Percentiles rank a stretch among this genome's conserved stretches.
Conservation (phyloP, 169 alveolate species). For the Plasmodium billcollinsi region DNA sequence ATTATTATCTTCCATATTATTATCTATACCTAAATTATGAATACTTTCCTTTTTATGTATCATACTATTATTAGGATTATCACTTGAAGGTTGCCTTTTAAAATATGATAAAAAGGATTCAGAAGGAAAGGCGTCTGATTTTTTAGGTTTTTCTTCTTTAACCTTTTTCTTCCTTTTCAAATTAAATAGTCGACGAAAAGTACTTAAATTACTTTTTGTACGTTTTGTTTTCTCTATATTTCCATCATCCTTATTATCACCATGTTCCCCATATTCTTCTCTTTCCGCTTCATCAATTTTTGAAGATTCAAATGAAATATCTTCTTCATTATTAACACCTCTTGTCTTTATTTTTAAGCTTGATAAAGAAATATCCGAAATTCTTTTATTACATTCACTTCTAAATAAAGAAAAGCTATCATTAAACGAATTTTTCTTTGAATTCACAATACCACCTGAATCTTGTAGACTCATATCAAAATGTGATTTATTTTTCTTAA, state of each 20-base stretch:
- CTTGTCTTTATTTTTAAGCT: conserved; percentile 16
- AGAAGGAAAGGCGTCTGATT: conserved; percentile 14
- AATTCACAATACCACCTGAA: not conserved
- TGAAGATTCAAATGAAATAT: conserved; percentile 28
- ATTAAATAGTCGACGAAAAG: conserved; percentile 39
- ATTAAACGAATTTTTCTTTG: conserved; percentile 24
- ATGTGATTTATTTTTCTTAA: not conserved
- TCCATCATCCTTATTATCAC: not conserved
- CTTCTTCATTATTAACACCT: conserved; percentile 13
- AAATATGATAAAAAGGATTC: not conserved
- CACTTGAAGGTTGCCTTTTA: not conserved
- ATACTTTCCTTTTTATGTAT: not conserved
- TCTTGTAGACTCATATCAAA: not conserved
- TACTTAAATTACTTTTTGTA: conserved; percentile 50
- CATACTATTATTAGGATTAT: not conserved
- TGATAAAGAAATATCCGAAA: conserved; percentile 34
- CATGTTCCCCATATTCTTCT: no score
- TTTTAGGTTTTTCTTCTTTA: conserved; percentile 14
- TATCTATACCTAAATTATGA: not conserved
- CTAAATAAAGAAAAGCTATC: conserved; percentile 33
- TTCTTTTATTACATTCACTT: conserved; percentile 31
- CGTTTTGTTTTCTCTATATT: conserved; percentile 27
- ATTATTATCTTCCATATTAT: not conserved
- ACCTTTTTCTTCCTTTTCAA: conserved; percentile 52
- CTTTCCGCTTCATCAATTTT: conserved; percentile 9